Base-by-base conservation (phyloP, 2,329 filamentous ascomycete genomes). In the Ascochyta fabae region DNA sequence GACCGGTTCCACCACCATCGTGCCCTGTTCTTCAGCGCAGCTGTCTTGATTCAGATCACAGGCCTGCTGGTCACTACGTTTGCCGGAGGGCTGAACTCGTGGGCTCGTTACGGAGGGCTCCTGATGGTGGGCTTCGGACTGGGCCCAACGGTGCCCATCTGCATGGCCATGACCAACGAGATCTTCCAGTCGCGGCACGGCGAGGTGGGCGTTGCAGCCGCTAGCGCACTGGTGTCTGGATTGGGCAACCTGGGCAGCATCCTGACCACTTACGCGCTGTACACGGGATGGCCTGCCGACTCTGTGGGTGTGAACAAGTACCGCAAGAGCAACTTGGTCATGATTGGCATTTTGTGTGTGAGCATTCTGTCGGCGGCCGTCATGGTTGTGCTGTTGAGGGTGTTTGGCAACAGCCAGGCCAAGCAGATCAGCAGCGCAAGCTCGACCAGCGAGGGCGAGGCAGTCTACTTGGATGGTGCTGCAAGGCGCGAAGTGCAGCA, bases 161-260 rank as follows among this genome's bases (percentile, higher is more conserved):
- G 90, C 74, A 96, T 96, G 92, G 89, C 92, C 33, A 96, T 92
- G 92, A 92, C 90, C 29, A 91, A 87, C 60, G 90, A 96, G 76
- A 89, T 96, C 69, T 96, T 96, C 80, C 92, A 96, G 77, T 84
- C 85, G 29, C 88, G 92, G 12, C 92, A 96, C 70, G 91, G 92
- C 42, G 92, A 96, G 75, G 91, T 96, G 22, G 92, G 92, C 51
- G 92, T 96, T 6, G 92, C 92, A 4, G 89, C 92, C 13, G 92
- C 92, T 0, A 87, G 89, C 1, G 92, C 92, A 3, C 81, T 96
- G 10, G 92, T 96, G 0, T 95, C 91, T 0, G 92, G 92, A 0
- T 81, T 96, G 35, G 92, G 92, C 0, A 96, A 96, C 69, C 80
- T 96, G 16, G 92, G 92, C 27, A 92, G 88, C 68, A 90, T 96